Evolutionary conservation across 148 eudicot species (phyloP), one percentile per base, ranked within the genome.

Genomic region (Heliosperma pusillum): DNA sequence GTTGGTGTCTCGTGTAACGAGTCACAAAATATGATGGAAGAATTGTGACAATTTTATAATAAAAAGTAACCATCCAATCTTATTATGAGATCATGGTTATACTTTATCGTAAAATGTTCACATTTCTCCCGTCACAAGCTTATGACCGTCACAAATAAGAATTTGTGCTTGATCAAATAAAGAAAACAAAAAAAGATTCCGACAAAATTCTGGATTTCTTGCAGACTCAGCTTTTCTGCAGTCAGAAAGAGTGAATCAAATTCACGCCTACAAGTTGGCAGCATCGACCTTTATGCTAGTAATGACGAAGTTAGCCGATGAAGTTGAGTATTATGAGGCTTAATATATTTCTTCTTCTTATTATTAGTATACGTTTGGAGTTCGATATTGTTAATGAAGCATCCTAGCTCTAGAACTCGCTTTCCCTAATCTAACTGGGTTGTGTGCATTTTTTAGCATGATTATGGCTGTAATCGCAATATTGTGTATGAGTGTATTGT

Each of bases 261-360:
- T 77, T 84, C 89, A 19, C 85, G 97, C 75, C 82, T 95, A 74
- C 98, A 95, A 82, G 80, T 95, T 42, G 98, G 97, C 27, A 86
- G 91, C 88, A 88, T 95, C 75, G 93, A 95, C 79, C 79, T 95
- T 55, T 95, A 86, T 66, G 81, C 93, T 42, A 85, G 44, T 64
- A 79, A 76, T 52, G 78, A 68, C 15, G 56, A 60, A 61, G 30
- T 5, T 29, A 19, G 52, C 29, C 21, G 17, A 56, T 15, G 60
- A 42, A 26, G 30, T 15, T 8, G 22, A 1, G 69, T 25, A 10
- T 19, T 44, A 45, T 44, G 36, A 72, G 55, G 21, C 63, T 22
- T 56, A 30, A 64, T 36, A 36, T 36, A 10, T 36, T 36, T 36
- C 6, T 36, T 36, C 6, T 36, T 36, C 42, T 6, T 8, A 36